Conservation (phyloP, 176 grass and related monocot genomes). For the Puya raimondii region DNA sequence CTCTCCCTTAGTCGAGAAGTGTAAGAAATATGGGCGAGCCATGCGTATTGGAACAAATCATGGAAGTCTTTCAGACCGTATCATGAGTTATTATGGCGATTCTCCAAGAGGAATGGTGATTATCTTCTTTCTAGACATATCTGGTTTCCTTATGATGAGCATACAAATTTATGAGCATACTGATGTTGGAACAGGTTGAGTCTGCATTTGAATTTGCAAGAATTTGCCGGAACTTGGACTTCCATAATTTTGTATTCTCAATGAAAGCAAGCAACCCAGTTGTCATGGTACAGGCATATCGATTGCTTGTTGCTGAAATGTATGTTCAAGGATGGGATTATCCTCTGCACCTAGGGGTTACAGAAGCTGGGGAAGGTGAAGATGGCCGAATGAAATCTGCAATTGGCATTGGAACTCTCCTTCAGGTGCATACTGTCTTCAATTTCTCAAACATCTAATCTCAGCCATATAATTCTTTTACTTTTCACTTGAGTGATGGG, state of each 20-base stretch:
- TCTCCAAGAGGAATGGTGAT: conserved; percentile 97
- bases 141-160: background rate
- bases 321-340: conserved; percentile 98
- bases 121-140: conserved; percentile 21
- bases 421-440: conserved; percentile 50
- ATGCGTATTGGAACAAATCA: conserved; percentile 96
- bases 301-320: conserved; percentile 94
- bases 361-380: conserved; percentile 97
- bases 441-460: background rate
- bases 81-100: conserved; percentile 99
- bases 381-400: conserved; percentile 99
- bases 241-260: conserved; percentile 98
- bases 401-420: conserved; percentile 96
- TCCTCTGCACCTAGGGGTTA: conserved; percentile 94
- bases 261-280: conserved; percentile 99
- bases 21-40: conserved; percentile 92
- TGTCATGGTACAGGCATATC: conserved; percentile 96
- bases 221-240: conserved; percentile 88
- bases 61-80: conserved; percentile 96
- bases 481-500: background rate
- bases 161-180: background rate
- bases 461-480: background rate
- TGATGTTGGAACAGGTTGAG: conserved; percentile 55
- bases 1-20: conserved; percentile 95
- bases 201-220: conserved; percentile 98